A percentile compares a stretch with the other conserved stretches of the same genome.
These are phyloP conservation scores for Apophysomyces sp. DNA, from an alignment of 371 early-diverging fungal species.

Conservation along the genomic window DNA sequence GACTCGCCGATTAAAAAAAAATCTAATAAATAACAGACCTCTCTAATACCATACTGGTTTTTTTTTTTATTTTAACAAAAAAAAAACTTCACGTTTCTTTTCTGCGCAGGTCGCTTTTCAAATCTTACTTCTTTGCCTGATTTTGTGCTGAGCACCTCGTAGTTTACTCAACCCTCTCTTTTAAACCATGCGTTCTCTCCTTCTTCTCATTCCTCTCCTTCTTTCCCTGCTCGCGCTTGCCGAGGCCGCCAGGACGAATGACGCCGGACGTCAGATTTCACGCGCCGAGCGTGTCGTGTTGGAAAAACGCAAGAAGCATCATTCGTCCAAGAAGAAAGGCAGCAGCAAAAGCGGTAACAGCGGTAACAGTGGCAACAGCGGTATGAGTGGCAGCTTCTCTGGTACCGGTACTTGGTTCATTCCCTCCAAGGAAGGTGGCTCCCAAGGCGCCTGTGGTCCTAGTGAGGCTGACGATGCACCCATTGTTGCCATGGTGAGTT, in stretches of 20 bases:
- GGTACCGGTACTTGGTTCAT: slow-evolving; percentile 31
- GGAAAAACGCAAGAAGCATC: not conserved
- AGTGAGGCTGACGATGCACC: slow-evolving; percentile 19
- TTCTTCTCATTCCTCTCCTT: slow-evolving; percentile 5
- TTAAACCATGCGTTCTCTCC: not conserved
- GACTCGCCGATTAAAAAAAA: not conserved
- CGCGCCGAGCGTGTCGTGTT: not conserved
- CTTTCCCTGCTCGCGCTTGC: slow-evolving; percentile 5
- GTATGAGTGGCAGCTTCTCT: slow-evolving; percentile 5
- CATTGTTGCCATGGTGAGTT: slow-evolving; percentile 28
- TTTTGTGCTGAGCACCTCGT: not conserved
- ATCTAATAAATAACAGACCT: not conserved
- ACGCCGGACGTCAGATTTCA: not conserved
- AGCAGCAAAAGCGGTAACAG: not conserved
- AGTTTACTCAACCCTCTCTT: not conserved
- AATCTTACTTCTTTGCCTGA: too few species aligned
- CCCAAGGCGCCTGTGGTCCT: slow-evolving; percentile 25
- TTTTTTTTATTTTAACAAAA: not conserved
- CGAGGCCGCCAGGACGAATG: not conserved
- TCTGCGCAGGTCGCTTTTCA: slow-evolving; percentile 5
- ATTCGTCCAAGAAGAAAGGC: not conserved
- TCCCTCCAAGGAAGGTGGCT: slow-evolving; percentile 28
- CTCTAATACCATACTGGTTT: not conserved
- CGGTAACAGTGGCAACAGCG: not conserved
- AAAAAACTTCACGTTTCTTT: not conserved